Evolutionary conservation across 2,329 filamentous ascomycete species (phyloP).

Genomic region (Trichothecium roseum): DNA sequence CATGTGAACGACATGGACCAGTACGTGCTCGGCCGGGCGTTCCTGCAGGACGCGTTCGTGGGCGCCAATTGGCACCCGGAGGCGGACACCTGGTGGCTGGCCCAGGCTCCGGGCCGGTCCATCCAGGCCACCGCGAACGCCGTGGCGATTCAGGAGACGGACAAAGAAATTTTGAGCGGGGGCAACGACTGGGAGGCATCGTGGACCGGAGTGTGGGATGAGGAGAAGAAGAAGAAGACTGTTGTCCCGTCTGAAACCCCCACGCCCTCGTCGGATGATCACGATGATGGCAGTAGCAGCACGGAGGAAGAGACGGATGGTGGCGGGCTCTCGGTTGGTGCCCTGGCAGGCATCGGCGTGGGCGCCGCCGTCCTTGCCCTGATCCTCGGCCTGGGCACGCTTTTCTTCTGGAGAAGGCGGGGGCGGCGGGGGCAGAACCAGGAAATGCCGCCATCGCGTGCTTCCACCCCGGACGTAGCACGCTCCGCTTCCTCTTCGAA

Average conservation of each 20-base stretch:
- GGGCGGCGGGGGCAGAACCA: too few species aligned
- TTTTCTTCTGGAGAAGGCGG: too few species aligned
- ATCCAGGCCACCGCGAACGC: constrained; percentile 5
- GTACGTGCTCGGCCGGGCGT: constrained; percentile 30
- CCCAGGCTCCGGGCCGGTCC: constrained; percentile 28
- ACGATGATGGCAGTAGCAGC: too few species aligned
- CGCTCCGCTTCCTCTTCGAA: too few species aligned
- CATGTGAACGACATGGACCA: constrained; percentile 11
- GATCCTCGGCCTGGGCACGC: too few species aligned
- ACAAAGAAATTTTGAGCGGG: constrained; percentile 12
- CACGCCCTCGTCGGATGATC: not conserved
- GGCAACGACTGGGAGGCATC: constrained; percentile 20
- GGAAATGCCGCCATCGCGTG: too few species aligned
- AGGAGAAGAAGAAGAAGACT: constrained; percentile 11
- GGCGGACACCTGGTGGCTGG: constrained; percentile 23
- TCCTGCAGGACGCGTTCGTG: constrained; percentile 35
- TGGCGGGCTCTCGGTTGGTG: constrained; percentile 16
- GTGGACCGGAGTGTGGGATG: constrained; percentile 19
- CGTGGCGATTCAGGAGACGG: constrained; percentile 3
- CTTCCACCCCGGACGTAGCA: too few species aligned
- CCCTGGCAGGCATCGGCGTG: constrained; percentile 22
- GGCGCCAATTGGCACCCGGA: constrained; percentile 30
- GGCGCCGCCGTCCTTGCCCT: constrained; percentile 15
- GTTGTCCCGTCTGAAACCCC: not conserved
- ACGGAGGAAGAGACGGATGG: constrained; percentile 4